Evolutionary conservation across 495 filamentous ascomycete species (phyloP).

Genomic region (Podospora pseudoanserina): DNA sequence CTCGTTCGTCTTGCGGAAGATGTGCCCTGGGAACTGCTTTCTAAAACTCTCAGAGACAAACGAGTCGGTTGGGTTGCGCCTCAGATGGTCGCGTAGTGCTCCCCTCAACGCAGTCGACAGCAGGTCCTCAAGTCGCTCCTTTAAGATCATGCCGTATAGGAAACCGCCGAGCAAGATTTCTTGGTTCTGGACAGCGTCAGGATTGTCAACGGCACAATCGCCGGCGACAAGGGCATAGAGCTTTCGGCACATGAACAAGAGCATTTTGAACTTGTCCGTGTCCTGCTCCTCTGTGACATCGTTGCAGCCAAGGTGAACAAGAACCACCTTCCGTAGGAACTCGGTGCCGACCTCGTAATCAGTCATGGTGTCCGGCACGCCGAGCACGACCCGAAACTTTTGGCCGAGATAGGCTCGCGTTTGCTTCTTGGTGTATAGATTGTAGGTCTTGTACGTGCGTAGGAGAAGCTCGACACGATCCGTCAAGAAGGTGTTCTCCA

Average conservation of each 20-base stretch:
- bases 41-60: slow-evolving; percentile 70
- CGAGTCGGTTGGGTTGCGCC: slow-evolving; percentile 54
- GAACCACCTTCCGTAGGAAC: slow-evolving; percentile 82
- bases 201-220: slow-evolving; percentile 89
- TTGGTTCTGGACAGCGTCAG: slow-evolving; percentile 91
- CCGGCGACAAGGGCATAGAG: slow-evolving; percentile 88
- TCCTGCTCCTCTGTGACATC: slow-evolving; percentile 78
- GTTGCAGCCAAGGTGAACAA: slow-evolving; percentile 81
- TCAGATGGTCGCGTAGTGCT: slow-evolving; percentile 65
- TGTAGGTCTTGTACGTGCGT: slow-evolving; percentile 87
- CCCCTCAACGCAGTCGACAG: slow-evolving; percentile 60
- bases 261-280: slow-evolving; percentile 87
- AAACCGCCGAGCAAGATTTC: slow-evolving; percentile 91
- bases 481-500: slow-evolving; percentile 86
- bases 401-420: slow-evolving; percentile 80
- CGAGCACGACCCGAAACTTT: slow-evolving; percentile 83
- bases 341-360: slow-evolving; percentile 86
- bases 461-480: slow-evolving; percentile 90
- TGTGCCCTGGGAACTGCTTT: slow-evolving; percentile 71
- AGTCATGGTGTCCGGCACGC: slow-evolving; percentile 71
- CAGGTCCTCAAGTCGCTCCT: slow-evolving; percentile 89
- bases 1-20: slow-evolving; percentile 78
- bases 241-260: slow-evolving; percentile 94
- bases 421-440: slow-evolving; percentile 69
- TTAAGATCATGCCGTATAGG: slow-evolving; percentile 90